Base-by-base conservation (phyloP, 73 alveolate genomes). In the Symbiodinium pilosum region DNA sequence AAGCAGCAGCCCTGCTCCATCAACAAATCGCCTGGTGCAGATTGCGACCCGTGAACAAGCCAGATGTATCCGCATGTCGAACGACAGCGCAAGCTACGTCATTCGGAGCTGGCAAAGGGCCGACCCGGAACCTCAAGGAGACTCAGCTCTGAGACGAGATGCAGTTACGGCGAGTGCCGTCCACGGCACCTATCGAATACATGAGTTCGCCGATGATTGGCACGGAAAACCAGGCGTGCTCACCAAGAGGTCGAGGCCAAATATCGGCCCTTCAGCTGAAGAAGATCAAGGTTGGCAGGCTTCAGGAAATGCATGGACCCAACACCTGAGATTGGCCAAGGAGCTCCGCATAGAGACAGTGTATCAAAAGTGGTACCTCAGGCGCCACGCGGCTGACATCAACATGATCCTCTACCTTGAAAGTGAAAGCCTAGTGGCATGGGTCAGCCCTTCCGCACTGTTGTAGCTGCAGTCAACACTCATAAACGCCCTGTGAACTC, bases 241-340 rank as follows among this genome's bases (percentile, higher is more conserved):
- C 95, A 12, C 95, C 95, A 8, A 88, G 71, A n/a, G 95, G 95
- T 14, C 95, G 95, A 64, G 95, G 95, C 95, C 95, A 88, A 42
- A 88, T 88, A n/a, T 88, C 95, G 28, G 20, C 32, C 95, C 95
- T 88, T 28, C 9, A n/a, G n/a, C n/a, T n/a, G n/a, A n/a, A n/a
- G n/a, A n/a, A n/a, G n/a, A n/a, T n/a, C n/a, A n/a, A n/a, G n/a
- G n/a, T n/a, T n/a, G n/a, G n/a, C n/a, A n/a, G n/a, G n/a, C n/a
- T n/a, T n/a, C n/a, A n/a, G n/a, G n/a, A n/a, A n/a, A n/a, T n/a
- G n/a, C n/a, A n/a, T n/a, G n/a, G n/a, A n/a, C n/a, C n/a, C n/a
- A n/a, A n/a, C n/a, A n/a, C n/a, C n/a, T n/a, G n/a, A 47, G 59
- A 64, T 26, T 11, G 7, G 86, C 51, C 86, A 42, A 88, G 95